phyloP scores from a whole-genome alignment of 2,329 filamentous ascomycete species.

The Verticillium longisporum region DNA sequence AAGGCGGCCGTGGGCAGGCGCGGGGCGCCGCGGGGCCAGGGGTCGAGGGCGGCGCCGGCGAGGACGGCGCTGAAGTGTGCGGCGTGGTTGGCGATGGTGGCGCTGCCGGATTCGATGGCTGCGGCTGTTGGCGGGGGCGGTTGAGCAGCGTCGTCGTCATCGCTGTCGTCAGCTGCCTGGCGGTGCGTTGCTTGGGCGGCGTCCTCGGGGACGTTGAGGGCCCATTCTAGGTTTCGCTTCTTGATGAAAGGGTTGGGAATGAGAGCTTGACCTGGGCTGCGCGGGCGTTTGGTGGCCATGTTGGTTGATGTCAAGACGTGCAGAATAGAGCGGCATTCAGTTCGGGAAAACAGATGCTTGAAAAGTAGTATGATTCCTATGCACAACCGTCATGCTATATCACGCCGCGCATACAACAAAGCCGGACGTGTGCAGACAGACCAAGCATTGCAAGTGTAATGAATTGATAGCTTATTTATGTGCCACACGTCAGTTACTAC shows the following conservation, averaged over 20 bases:
- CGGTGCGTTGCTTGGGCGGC: no score
- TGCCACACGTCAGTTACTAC: no score
- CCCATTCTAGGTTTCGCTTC: constrained; percentile 38
- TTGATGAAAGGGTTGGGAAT: constrained; percentile 41
- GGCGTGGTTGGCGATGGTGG: constrained; percentile 30
- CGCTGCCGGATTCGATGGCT: constrained; percentile 31
- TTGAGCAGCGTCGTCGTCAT: not conserved
- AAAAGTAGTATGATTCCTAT: no score
- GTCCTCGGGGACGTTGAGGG: constrained; percentile 17
- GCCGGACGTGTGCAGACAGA: no score
- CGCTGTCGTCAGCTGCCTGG: no score
- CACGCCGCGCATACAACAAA: no score
- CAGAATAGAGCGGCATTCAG: no score
- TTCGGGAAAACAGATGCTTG: no score
- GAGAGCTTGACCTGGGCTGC: constrained; percentile 20
- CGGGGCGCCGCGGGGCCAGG: constrained; percentile 16
- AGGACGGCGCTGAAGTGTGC: constrained; percentile 29
- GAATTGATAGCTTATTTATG: no score
- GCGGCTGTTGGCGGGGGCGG: constrained; percentile 18
- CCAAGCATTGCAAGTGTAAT: no score
- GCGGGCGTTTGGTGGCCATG: constrained; percentile 22
- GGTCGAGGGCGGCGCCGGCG: constrained; percentile 14
- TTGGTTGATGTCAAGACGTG: not conserved
- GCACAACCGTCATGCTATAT: no score
- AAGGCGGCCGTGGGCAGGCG: constrained; percentile 27